phyloP scores from a whole-genome alignment of 2,329 filamentous ascomycete genomes.

The Seiridium unicorne region DNA sequence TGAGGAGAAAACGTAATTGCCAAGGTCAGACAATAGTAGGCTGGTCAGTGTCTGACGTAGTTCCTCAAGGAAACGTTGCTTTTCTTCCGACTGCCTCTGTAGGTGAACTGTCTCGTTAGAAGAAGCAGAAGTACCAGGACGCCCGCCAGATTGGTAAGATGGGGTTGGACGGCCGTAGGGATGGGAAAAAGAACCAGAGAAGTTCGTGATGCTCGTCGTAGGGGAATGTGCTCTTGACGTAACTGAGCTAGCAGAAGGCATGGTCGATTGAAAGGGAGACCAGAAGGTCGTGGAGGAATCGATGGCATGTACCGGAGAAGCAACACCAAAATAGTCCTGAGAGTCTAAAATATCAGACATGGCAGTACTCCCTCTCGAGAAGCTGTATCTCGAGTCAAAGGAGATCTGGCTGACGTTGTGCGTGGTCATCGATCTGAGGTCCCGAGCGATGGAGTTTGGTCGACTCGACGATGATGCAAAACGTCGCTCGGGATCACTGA shows the following conservation, averaged over 20 bases:
- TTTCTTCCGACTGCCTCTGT: conserved; percentile 64
- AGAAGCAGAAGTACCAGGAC: conserved; percentile 65
- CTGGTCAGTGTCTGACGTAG: conserved; percentile 79
- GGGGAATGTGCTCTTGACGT: conserved; percentile 60
- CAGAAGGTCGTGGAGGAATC: conserved; percentile 82
- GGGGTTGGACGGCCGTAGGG: conserved; percentile 39
- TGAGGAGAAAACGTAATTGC: conserved; percentile 78
- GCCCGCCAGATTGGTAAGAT: conserved; percentile 47
- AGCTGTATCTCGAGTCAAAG: conserved; percentile 65
- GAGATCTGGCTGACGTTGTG: conserved; percentile 69
- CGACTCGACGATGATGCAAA: conserved; percentile 41
- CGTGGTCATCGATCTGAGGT: conserved; percentile 56
- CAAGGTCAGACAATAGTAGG: conserved; percentile 84
- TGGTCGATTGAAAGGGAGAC: conserved; percentile 77
- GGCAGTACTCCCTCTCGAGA: conserved; percentile 54
- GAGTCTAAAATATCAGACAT: conserved; percentile 67
- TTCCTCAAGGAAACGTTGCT: conserved; percentile 73
- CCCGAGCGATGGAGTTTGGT: conserved; percentile 52
- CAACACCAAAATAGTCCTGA: conserved; percentile 67
- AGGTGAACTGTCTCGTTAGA: conserved; percentile 67
- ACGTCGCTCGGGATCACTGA: conserved; percentile 54
- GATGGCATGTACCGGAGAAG: conserved; percentile 67
- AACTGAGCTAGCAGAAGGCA: conserved; percentile 62
- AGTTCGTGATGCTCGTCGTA: conserved; percentile 58
- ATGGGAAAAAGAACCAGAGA: conserved; percentile 49